Evolutionary conservation across 2,329 filamentous ascomycete species (phyloP), one percentile per base, ranked within the genome.

Genomic region (Neonectria magnoliae): DNA sequence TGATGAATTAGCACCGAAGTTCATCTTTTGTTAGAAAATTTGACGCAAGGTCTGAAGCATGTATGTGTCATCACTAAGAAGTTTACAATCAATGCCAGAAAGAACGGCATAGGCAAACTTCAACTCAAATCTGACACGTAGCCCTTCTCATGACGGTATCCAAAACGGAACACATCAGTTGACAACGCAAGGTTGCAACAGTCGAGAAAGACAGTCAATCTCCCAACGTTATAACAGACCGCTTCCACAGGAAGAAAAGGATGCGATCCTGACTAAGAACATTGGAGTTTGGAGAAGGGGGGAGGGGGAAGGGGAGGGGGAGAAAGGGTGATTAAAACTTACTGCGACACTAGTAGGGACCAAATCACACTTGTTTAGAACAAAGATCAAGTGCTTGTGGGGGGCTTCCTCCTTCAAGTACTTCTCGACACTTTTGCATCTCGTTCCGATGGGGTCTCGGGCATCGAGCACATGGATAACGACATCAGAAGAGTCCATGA

Each of bases 61-160:
- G 83, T 99, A 88, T 95, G 94, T 91, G 91, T 92, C 93, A 91
- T 93, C 91, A 98, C 96, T 99, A 99, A 97, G 96, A 98, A 92
- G 85, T 87, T 87, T 88, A 88, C 91, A 90, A 94, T 82, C 82
- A 83, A 86, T 86, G 81, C 73, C 77, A 79, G 60, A 60, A 44
- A 36, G 78, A 78, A 79, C 75, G 84, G 87, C 82, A 85, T 88
- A 88, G 88, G 87, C 88, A 89, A 88, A 85, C 85, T 91, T 98
- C 96, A 98, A 98, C 96, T 98, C 95, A 73, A 50, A 91, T 87
- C 93, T 90, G 90, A 92, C 91, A 91, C 93, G 96, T 85, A 82
- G 87, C 86, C 86, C 82, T 83, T 87, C 91, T 90, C 89, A 85
- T 85, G 92, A 93, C 85, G 83, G 82, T 87, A 75, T 86, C 93